These are phyloP conservation scores for Claviceps paspali DNA, from an alignment of 2,329 filamentous ascomycete genomes.

Conservation along the genomic window DNA sequence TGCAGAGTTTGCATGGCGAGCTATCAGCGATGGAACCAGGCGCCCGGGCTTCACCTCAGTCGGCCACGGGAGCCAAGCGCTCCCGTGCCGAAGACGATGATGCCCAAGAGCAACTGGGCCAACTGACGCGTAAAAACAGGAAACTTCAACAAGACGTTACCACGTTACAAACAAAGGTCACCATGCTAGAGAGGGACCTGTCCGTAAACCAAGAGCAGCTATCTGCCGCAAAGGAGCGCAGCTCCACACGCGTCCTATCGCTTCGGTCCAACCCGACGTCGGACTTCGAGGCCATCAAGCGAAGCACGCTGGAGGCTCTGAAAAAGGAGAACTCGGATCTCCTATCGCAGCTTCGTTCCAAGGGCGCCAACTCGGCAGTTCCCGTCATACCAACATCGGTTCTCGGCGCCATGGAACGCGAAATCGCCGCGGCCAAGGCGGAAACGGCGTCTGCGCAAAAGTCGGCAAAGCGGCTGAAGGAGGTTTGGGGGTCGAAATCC, in stretches of 20 bases:
- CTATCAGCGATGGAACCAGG: constrained; percentile 48
- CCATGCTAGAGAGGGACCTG: constrained; percentile 61
- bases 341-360: constrained; percentile 50
- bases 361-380: constrained; percentile 24
- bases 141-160: constrained; percentile 67
- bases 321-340: constrained; percentile 74
- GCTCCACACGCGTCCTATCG: constrained; percentile 68
- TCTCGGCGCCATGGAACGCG: constrained; percentile 58
- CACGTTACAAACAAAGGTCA: constrained; percentile 51
- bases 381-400: constrained; percentile 62
- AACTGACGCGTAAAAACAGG: constrained; percentile 75
- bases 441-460: constrained; percentile 66
- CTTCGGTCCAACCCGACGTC: constrained; percentile 87
- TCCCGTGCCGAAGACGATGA: constrained; percentile 45
- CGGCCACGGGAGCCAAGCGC: constrained; percentile 45
- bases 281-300: constrained; percentile 70
- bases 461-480: constrained; percentile 68
- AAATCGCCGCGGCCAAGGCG: constrained; percentile 55
- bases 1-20: constrained; percentile 59
- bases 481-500: constrained; percentile 84
- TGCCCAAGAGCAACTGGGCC: constrained; percentile 58
- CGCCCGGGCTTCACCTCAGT: constrained; percentile 16
- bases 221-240: constrained; percentile 45
- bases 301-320: constrained; percentile 60
- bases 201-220: constrained; percentile 61